phyloP scores from a whole-genome alignment of 345 rosid species.

The Sisymbrium altissimum region DNA sequence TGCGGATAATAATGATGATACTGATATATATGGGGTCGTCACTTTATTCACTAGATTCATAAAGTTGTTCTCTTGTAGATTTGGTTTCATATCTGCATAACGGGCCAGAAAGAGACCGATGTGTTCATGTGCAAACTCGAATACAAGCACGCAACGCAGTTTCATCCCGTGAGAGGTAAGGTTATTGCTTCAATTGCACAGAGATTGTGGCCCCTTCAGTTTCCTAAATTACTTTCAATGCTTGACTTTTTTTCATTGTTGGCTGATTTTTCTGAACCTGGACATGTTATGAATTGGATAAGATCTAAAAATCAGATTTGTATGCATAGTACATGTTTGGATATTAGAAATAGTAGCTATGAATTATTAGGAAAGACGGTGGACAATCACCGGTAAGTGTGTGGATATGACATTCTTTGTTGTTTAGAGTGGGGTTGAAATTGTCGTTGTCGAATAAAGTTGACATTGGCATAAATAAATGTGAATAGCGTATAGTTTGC shows the following conservation, averaged over 20 bases:
- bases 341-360: not conserved
- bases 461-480: not conserved
- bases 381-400: not conserved
- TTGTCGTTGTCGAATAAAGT: slow-evolving; percentile 1
- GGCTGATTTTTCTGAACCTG: not conserved
- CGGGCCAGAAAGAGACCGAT: not conserved
- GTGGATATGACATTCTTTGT: not conserved
- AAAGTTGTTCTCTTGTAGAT: not conserved
- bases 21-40: not conserved
- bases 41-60: not conserved
- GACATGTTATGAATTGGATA: not conserved
- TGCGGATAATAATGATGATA: not conserved
- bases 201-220: not conserved
- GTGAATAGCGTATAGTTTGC: not conserved
- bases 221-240: not conserved
- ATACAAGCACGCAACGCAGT: not conserved
- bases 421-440: not conserved
- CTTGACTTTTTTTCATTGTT: not conserved
- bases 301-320: not conserved
- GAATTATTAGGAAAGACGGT: not conserved
- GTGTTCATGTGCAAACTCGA: not conserved
- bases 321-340: not conserved
- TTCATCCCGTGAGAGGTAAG: slow-evolving; percentile 15
- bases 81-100: not conserved
- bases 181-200: not conserved